Conservation (phyloP, 768 basidiomycete genomes). For the Mycena epipterygia region DNA sequence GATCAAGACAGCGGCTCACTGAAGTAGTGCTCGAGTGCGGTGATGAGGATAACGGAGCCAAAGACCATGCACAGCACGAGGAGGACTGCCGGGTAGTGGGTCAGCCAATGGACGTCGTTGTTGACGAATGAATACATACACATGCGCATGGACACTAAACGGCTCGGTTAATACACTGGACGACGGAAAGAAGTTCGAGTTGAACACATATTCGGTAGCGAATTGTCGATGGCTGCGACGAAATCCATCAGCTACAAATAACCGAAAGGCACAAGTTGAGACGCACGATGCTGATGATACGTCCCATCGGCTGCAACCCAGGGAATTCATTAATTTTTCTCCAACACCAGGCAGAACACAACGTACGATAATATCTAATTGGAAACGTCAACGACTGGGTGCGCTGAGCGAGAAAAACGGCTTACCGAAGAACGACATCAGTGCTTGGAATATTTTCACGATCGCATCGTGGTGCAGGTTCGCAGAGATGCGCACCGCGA, state of each 20-base stretch:
- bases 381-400: constrained; percentile 51
- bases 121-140: constrained; percentile 54
- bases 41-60: constrained; percentile 68
- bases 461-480: constrained; percentile 72
- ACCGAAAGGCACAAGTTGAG: not conserved
- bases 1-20: constrained; percentile 59
- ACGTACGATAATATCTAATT: constrained; percentile 26
- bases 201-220: constrained; percentile 60
- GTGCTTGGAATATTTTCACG: constrained; percentile 72
- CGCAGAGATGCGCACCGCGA: constrained; percentile 70
- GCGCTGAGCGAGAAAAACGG: not conserved
- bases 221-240: constrained; percentile 67
- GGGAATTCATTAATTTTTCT: not conserved
- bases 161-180: not conserved
- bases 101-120: not conserved
- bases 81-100: constrained; percentile 46
- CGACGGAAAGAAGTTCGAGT: not conserved
- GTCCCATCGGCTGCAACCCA: constrained; percentile 64
- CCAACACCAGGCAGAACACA: not conserved
- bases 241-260: not conserved
- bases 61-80: constrained; percentile 64
- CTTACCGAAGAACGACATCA: constrained; percentile 84
- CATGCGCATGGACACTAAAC: constrained; percentile 68
- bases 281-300: constrained; percentile 63
- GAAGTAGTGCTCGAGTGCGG: constrained; percentile 73